Percentiles rank a stretch among this genome's conserved stretches.
Conservation (phyloP, 139 green algal genomes). For the Volvox reticuliferus region DNA sequence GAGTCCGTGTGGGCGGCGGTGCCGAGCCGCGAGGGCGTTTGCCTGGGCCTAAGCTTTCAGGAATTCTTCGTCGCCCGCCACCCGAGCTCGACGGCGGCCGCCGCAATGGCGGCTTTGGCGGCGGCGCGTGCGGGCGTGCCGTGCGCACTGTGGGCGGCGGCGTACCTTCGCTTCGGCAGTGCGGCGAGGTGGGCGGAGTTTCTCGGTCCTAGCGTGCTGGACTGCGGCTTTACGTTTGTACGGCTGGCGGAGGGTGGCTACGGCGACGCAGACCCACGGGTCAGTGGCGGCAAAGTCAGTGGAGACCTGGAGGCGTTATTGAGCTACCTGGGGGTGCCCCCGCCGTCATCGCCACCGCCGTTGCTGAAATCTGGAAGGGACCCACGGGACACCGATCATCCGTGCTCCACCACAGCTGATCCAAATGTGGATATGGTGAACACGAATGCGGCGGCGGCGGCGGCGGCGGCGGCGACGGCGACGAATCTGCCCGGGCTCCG, state of each 20-base stretch:
- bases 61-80: not conserved
- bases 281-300: conserved; percentile 12
- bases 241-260: not conserved
- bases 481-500: not conserved
- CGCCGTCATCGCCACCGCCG: not conserved
- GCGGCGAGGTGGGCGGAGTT: conserved; percentile 43
- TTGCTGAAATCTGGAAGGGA: not conserved
- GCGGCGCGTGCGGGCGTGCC: not conserved
- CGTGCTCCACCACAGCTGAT: no score
- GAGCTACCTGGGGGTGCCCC: not conserved
- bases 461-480: not conserved
- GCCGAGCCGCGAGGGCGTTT: not conserved
- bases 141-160: conserved; percentile 28
- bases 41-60: conserved; percentile 46
- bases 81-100: not conserved
- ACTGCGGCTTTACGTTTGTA: conserved; percentile 37
- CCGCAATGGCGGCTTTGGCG: not conserved
- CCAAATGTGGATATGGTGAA: no score
- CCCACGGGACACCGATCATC: no score
- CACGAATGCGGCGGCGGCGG: not conserved
- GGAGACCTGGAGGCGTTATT: conserved; percentile 14
- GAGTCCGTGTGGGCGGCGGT: not conserved
- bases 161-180: conserved; percentile 35
- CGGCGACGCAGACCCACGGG: not conserved
- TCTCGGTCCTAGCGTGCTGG: conserved; percentile 20